These are phyloP conservation scores for Torulaspora gathmanii DNA, from an alignment of 805 yeast species.

Conservation along the genomic window DNA sequence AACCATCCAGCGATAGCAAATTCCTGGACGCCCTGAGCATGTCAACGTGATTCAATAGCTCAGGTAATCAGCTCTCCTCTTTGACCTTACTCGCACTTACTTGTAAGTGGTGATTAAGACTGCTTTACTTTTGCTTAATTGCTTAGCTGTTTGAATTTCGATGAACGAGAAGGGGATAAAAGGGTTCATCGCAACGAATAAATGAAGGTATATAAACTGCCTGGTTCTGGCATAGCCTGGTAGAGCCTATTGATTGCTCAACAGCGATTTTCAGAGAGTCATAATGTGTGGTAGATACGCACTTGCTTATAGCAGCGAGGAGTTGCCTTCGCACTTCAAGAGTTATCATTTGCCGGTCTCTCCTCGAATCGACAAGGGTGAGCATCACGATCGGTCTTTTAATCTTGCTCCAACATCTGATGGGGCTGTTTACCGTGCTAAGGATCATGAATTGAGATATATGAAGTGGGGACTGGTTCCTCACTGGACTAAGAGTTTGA, in stretches of 20 bases:
- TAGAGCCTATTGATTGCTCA: not conserved
- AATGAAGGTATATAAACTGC: not conserved
- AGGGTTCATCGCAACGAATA: slow-evolving; percentile 3
- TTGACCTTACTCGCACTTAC: not conserved
- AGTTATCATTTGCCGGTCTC: slow-evolving; percentile 16
- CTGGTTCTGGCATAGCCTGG: not conserved
- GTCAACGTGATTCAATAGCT: not conserved
- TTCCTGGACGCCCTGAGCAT: not conserved
- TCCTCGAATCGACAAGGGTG: slow-evolving; percentile 16
- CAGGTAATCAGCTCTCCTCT: not conserved
- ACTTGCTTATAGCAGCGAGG: slow-evolving; percentile 34
- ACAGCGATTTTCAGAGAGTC: not conserved
- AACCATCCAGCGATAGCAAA: not conserved
- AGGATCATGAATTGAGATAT: slow-evolving; percentile 36
- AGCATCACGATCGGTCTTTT: slow-evolving; percentile 36
- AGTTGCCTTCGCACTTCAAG: slow-evolving; percentile 17
- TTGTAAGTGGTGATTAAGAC: not conserved
- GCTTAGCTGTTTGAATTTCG: not conserved
- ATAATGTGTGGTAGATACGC: slow-evolving; percentile 63
- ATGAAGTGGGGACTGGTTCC: slow-evolving; percentile 87
- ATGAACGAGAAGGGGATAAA: not conserved
- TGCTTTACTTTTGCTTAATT: slow-evolving; percentile 3
- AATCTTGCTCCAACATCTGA: slow-evolving; percentile 59
- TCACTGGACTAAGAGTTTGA: slow-evolving; percentile 46
- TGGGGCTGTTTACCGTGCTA: slow-evolving; percentile 39